Evolutionary conservation across 768 basidiomycete species (phyloP), one percentile per base, ranked within the genome.

Genomic region (Clathrus columnatus): DNA sequence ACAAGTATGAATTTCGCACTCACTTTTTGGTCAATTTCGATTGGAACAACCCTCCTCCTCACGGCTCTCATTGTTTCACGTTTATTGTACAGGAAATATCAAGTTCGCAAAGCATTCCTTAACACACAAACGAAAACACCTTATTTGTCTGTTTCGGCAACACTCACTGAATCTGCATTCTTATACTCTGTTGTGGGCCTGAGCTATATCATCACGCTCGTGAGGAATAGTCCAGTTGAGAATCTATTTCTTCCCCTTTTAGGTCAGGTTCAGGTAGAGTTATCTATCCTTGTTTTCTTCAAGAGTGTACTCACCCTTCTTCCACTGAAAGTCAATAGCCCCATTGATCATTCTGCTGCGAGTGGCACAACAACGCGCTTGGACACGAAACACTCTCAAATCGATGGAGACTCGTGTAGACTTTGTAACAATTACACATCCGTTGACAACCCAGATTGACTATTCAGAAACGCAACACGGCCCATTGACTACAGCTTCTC

Each of bases 41-140:
- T 71, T 20, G 62, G 60, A 0, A 56, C 70, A 10, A 73, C 72
- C 52, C 60, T 73, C 45, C 36, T 70, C 23, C 53, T 67, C 18
- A 70, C 72, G 1, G 42, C 69, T 16, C 59, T 70, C 17, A 70
- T 74, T 54, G 67, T 63, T 0, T 27, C 53, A 4, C 68, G 70
- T 4, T 49, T 74, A 2, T 50, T 69, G 6, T 17, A 30, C 23
- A 57, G 61, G 17, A 65, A 67, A 51, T 59, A 21, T 62, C 60
- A 51, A 62, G 65, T 48, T 21, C 41, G 48, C 4, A 51, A 36
- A 24, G 29, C 18, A 10, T 10, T 52, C 5, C n/a, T 10, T 14
- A 16, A 26, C 8, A n/a, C 36, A n/a, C 48, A 50, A n/a, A 20
- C 48, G 18, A 27, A 50, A 7, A 23, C 7, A 5, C 14, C 51